These are phyloP conservation scores for Nicotiana sylvestris DNA, from an alignment of 257 asterid genomes.

Conservation along the genomic window DNA sequence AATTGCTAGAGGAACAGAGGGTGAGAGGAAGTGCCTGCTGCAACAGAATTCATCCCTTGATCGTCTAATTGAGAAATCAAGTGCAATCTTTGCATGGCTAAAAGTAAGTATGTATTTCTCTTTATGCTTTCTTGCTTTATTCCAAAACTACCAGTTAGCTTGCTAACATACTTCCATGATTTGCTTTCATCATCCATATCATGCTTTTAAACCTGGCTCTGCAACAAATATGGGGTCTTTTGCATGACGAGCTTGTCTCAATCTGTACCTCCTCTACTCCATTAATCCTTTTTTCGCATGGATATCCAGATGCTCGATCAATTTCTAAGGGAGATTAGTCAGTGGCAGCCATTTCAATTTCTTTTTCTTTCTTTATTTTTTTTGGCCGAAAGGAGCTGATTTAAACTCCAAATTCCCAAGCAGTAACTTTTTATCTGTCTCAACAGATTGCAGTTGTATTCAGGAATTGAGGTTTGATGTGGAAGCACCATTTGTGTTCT, in stretches of 20 bases:
- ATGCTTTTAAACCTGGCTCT: neutral
- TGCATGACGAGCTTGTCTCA: neutral
- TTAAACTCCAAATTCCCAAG: neutral
- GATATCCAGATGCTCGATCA: neutral
- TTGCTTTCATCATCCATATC: constrained; percentile 5
- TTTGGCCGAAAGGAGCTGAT: neutral
- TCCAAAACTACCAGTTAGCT: constrained; percentile 9
- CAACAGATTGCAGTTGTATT: neutral
- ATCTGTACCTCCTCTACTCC: neutral
- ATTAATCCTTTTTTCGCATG: neutral
- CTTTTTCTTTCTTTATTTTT: neutral
- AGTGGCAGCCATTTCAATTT: neutral
- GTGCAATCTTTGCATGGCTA: constrained; percentile 61
- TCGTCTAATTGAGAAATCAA: constrained; percentile 70
- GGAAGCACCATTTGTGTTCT: neutral
- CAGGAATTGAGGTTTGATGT: constrained; percentile 1
- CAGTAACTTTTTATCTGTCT: neutral
- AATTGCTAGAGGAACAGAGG: constrained; percentile 58
- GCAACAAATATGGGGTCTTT: neutral
- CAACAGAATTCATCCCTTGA: constrained; percentile 64
- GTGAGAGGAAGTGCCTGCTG: constrained; percentile 64
- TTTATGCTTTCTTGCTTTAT: constrained; percentile 11
- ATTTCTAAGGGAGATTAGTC: neutral
- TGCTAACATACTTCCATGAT: constrained; percentile 3
- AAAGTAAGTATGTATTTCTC: constrained; percentile 55